Evolutionary conservation across 176 grass and related monocot species (phyloP), one percentile per base, ranked within the genome.

Genomic region (Oryza brachyantha): DNA sequence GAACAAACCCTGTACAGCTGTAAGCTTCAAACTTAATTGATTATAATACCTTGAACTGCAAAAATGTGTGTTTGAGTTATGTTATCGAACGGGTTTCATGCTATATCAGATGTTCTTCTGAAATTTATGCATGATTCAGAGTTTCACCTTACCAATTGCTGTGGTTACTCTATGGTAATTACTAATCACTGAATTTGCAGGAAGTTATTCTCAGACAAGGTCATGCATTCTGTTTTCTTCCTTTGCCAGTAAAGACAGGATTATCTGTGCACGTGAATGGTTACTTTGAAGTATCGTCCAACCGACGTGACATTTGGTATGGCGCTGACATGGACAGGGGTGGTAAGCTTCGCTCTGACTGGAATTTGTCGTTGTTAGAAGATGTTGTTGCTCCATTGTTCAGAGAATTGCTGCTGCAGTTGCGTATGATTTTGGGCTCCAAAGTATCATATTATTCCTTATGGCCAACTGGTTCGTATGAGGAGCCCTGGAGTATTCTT

Each of bases 211-310:
- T 92, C 79, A 90, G 81, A 86, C 68, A 92, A 75, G 94, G 94
- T 26, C 94, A 68, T 38, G 94, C 94, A 70, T 97, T 97, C 84
- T 97, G 91, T 88, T 94, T 93, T 83, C 94, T 97, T 84, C 94
- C 94, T 76, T 85, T 97, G 83, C 94, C 94, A 74, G 94, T 97
- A 80, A 76, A 71, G 65, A 97, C 94, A 43, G 94, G 94, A 55
- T 64, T 97, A 76, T 61, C 94, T 76, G 91, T 97, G 61, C 94
- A 97, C 65, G 94, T 97, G 85, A 97, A 97, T 90, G 91, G 89
- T 85, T 97, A 94, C 86, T 97, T 97, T 79, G 94, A 97, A 83
- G 90, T 97, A 84, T 94, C 94, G 1, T 97, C 94, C 46, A 97
- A 97, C 74, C 86, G 94, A 16, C 94, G 94, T 76, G 91, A 88